phyloP scores from a whole-genome alignment of 1,139 yeast species.

The Meyerozyma sp. region DNA sequence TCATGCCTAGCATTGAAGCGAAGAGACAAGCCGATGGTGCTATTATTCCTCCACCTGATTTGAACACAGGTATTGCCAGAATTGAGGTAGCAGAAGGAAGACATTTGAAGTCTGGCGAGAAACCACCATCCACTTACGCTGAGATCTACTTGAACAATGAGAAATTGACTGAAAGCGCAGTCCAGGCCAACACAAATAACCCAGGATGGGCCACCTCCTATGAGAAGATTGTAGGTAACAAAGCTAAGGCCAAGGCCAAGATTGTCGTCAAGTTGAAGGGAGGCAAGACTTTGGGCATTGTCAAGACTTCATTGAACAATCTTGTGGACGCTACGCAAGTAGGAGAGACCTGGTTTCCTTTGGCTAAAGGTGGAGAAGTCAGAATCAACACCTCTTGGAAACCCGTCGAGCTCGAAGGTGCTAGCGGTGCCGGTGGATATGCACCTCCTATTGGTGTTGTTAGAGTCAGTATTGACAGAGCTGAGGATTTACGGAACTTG shows the following conservation, averaged over 20 bases:
- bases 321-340: slow-evolving; percentile 74
- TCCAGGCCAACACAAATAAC: slow-evolving; percentile 54
- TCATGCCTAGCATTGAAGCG: slow-evolving; percentile 77
- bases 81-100: slow-evolving; percentile 50
- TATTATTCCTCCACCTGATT: slow-evolving; percentile 80
- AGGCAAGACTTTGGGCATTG: slow-evolving; percentile 55
- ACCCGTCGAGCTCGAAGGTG: slow-evolving; percentile 68
- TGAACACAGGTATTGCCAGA: slow-evolving; percentile 85
- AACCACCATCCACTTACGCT: slow-evolving; percentile 58
- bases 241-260: slow-evolving; percentile 63
- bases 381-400: slow-evolving; percentile 73
- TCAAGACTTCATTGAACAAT: slow-evolving; percentile 61
- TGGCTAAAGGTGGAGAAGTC: slow-evolving; percentile 67
- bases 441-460: slow-evolving; percentile 91
- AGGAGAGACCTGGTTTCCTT: slow-evolving; percentile 71
- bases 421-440: slow-evolving; percentile 71
- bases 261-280: slow-evolving; percentile 55
- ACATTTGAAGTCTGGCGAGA: slow-evolving; percentile 38
- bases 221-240: slow-evolving; percentile 73
- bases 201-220: slow-evolving; percentile 65
- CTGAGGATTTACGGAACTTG: slow-evolving; percentile 71
- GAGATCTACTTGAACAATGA: slow-evolving; percentile 66
- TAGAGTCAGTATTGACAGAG: slow-evolving; percentile 67
- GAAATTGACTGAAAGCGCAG: slow-evolving; percentile 49
- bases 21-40: slow-evolving; percentile 79